Percentiles rank a stretch among this genome's conserved stretches.
Conservation (phyloP, 495 filamentous ascomycete species). For the Elaphomyces granulatus region DNA sequence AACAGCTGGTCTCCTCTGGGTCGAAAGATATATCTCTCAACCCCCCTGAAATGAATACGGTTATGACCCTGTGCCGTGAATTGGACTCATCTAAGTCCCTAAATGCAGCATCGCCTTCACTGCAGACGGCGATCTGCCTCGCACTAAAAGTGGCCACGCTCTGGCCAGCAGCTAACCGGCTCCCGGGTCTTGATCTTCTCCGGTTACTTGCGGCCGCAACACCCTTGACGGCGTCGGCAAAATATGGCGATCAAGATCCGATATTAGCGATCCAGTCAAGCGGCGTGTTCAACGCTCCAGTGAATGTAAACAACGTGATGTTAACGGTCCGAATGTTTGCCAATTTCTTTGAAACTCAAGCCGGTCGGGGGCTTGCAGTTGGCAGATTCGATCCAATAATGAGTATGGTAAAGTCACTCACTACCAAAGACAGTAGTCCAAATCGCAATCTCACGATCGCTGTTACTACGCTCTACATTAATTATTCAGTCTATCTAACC, state of each 20-base stretch:
- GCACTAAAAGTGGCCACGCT: constrained; percentile 50
- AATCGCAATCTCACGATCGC: constrained; percentile 77
- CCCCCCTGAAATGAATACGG: constrained; percentile 46
- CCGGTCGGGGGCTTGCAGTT: constrained; percentile 50
- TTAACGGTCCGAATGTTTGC: constrained; percentile 64
- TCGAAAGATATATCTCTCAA: constrained; percentile 62
- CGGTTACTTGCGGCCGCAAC: constrained; percentile 58
- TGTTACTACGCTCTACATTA: constrained; percentile 68
- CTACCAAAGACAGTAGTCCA: constrained; percentile 31
- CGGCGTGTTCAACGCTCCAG: constrained; percentile 41
- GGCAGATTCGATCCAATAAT: constrained; percentile 44
- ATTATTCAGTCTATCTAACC: constrained; percentile 57
- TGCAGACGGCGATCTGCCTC: constrained; percentile 38
- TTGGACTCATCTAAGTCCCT: constrained; percentile 37
- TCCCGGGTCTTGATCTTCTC: constrained; percentile 76
- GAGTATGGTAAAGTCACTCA: constrained; percentile 31
- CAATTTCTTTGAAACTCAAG: constrained; percentile 71
- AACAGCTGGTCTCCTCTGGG: constrained; percentile 47
- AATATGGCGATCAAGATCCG: constrained; percentile 40
- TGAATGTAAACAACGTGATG: constrained; percentile 66
- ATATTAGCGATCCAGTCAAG: constrained; percentile 30
- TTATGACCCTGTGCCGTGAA: constrained; percentile 39
- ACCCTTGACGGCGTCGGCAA: constrained; percentile 43
- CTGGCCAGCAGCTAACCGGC: constrained; percentile 65
- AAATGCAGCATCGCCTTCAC: constrained; percentile 16